Conservation (phyloP, 495 filamentous ascomycete genomes). For the Talaromyces stipitatus region DNA sequence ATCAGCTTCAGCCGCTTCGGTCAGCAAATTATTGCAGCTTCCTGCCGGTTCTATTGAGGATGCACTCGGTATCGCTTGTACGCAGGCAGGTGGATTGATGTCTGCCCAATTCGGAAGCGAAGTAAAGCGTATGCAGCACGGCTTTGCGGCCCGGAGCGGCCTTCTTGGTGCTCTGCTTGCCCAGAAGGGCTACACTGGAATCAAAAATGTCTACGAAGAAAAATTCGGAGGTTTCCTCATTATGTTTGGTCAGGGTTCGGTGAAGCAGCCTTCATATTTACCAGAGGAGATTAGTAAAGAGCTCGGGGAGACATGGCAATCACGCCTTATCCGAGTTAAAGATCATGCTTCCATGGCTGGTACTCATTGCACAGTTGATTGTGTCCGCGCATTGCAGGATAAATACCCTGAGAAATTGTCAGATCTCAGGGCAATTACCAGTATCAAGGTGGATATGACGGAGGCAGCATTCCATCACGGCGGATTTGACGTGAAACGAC, state of each 20-base stretch:
- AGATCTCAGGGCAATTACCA: conserved; percentile 12
- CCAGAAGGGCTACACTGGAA: conserved; percentile 29
- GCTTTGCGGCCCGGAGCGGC: conserved; percentile 37
- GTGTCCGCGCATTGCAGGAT: conserved; percentile 17
- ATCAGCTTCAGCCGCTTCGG: conserved; percentile 29
- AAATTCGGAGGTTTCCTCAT: conserved; percentile 35
- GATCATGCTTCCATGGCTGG: conserved; percentile 31
- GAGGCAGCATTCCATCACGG: conserved; percentile 28
- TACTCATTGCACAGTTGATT: conserved; percentile 25
- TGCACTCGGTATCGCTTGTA: conserved; percentile 35
- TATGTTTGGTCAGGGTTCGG: conserved; percentile 27
- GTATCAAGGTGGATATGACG: conserved; percentile 20
- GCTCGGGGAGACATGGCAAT: conserved; percentile 33
- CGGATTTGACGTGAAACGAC: conserved; percentile 28
- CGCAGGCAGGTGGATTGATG: conserved; percentile 35
- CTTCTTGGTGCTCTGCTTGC: conserved; percentile 33
- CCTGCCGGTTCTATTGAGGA: conserved; percentile 21
- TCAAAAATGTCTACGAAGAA: conserved; percentile 36
- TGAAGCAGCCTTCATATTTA: conserved; percentile 19
- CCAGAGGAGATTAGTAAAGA: conserved; percentile 22
- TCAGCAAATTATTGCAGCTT: conserved; percentile 28
- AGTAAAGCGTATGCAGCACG: conserved; percentile 40
- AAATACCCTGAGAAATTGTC: conserved; percentile 15
- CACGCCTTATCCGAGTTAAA: conserved; percentile 27
- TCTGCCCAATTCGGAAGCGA: conserved; percentile 35